Percentiles rank a stretch among this genome's conserved stretches.
Conservation (phyloP, 1,284 basidiomycete species). For the Hemileia vastatrix region DNA sequence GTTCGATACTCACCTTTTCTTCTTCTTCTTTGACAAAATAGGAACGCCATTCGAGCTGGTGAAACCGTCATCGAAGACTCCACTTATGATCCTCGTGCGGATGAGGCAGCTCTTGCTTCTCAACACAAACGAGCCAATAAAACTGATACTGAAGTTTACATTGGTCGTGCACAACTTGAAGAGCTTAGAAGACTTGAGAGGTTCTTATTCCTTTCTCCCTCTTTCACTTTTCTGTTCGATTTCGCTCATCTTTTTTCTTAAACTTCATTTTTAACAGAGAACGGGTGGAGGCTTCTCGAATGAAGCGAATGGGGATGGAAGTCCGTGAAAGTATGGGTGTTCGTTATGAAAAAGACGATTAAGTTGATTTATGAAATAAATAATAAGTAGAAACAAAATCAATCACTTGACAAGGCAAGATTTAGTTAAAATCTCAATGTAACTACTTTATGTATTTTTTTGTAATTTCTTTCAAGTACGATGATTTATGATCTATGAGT, state of each 20-base stretch:
- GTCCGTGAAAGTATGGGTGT: slow-evolving; percentile 68
- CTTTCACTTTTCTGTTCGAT: background rate
- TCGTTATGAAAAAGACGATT: slow-evolving; percentile 59
- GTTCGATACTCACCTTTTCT: background rate
- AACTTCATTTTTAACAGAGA: slow-evolving; percentile 4
- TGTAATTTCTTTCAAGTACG: no score
- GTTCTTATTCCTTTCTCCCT: background rate
- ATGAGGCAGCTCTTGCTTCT: slow-evolving; percentile 62
- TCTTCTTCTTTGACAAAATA: slow-evolving; percentile 49
- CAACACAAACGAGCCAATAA: slow-evolving; percentile 58
- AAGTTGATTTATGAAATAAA: no score
- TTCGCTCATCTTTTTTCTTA: background rate
- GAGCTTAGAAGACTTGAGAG: slow-evolving; percentile 69
- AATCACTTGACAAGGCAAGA: no score
- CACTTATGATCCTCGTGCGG: slow-evolving; percentile 64
- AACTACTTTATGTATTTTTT: no score
- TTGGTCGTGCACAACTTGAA: slow-evolving; percentile 64
- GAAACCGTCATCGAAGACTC: slow-evolving; percentile 60
- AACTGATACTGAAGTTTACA: slow-evolving; percentile 55
- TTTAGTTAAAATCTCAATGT: no score
- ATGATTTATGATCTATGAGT: no score
- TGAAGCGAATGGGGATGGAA: slow-evolving; percentile 72
- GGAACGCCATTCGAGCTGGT: slow-evolving; percentile 67
- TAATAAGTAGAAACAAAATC: no score
- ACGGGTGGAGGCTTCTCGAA: slow-evolving; percentile 50